Evolutionary conservation across 1,284 basidiomycete species (phyloP).

Genomic region (Irpex rosettiformis): DNA sequence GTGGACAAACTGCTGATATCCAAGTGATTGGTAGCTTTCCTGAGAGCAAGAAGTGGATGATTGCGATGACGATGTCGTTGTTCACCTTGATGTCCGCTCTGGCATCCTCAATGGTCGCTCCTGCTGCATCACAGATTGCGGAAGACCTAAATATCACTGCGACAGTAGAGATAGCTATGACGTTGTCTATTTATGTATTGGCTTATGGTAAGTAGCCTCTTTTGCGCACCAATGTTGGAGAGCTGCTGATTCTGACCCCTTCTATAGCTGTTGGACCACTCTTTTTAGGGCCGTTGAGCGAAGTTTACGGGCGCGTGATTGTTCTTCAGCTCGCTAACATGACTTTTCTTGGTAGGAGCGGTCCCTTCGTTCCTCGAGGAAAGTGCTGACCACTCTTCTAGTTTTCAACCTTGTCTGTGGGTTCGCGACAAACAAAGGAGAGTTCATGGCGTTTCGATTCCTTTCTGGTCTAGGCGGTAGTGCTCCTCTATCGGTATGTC

Average conservation of each 20-base stretch:
- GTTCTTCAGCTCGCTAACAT: background rate
- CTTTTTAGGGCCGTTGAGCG: background rate
- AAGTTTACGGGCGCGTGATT: background rate
- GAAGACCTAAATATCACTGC: conserved; percentile 49
- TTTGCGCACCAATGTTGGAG: no score
- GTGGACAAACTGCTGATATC: background rate
- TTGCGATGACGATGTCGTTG: conserved; percentile 51
- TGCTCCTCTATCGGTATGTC: conserved; percentile 50
- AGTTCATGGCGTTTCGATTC: conserved; percentile 62
- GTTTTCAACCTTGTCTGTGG: conserved; percentile 43
- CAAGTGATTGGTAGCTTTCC: background rate
- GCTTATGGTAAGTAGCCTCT: conserved; percentile 44
- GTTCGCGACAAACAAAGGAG: conserved; percentile 51
- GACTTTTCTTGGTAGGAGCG: background rate
- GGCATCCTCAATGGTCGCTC: conserved; percentile 66
- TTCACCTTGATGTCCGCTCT: conserved; percentile 61
- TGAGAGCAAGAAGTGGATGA: conserved; percentile 45
- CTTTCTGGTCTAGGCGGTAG: conserved; percentile 61
- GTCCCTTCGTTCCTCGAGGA: no score
- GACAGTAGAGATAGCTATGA: conserved; percentile 16
- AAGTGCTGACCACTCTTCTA: background rate
- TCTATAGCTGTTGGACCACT: background rate
- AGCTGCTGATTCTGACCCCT: background rate
- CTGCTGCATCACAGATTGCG: conserved; percentile 50
- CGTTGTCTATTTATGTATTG: conserved; percentile 55